A percentile compares a stretch with the other conserved stretches of the same genome.
Conservation (phyloP, 2,329 filamentous ascomycete genomes). For the Claviceps paspali region DNA sequence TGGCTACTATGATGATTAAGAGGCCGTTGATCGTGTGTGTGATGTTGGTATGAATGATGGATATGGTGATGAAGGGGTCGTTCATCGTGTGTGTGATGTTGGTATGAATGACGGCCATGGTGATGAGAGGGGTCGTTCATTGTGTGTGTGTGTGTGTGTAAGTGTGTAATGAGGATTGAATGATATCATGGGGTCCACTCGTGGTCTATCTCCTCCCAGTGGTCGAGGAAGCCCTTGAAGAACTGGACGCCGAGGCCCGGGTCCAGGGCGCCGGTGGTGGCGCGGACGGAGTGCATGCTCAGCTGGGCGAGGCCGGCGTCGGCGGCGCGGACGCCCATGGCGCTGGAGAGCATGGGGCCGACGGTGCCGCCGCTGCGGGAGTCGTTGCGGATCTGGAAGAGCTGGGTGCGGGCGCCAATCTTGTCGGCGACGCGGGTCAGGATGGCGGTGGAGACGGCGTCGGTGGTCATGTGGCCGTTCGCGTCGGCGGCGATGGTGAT, state of each 20-base stretch:
- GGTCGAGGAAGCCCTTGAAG: constrained; percentile 79
- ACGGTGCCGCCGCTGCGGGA: constrained; percentile 80
- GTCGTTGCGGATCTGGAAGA: constrained; percentile 94
- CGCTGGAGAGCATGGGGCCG: constrained; percentile 74
- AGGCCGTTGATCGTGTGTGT: too few relatives aligned
- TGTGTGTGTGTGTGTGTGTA: too few relatives aligned
- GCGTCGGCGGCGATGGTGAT: constrained; percentile 66
- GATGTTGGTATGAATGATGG: too few relatives aligned
- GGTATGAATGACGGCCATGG: too few relatives aligned
- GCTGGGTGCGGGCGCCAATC: constrained; percentile 55
- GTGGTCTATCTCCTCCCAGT: constrained; percentile 69
- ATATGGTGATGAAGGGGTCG: too few relatives aligned
- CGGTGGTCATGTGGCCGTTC: constrained; percentile 94
- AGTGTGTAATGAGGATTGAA: too few relatives aligned
- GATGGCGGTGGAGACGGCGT: constrained; percentile 70
- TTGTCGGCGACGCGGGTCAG: constrained; percentile 66
- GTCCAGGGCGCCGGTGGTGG: constrained; percentile 73
- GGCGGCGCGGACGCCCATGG: constrained; percentile 66
- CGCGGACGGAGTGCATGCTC: constrained; percentile 86
- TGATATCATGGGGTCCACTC: too few relatives aligned
- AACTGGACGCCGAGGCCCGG: constrained; percentile 77
- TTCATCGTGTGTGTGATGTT: too few relatives aligned
- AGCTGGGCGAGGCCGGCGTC: constrained; percentile 85
- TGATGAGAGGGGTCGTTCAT: too few relatives aligned
- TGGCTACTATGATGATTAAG: too few relatives aligned